Conservation (phyloP, 202 grass and related monocot species). For the Musa balbisiana region DNA sequence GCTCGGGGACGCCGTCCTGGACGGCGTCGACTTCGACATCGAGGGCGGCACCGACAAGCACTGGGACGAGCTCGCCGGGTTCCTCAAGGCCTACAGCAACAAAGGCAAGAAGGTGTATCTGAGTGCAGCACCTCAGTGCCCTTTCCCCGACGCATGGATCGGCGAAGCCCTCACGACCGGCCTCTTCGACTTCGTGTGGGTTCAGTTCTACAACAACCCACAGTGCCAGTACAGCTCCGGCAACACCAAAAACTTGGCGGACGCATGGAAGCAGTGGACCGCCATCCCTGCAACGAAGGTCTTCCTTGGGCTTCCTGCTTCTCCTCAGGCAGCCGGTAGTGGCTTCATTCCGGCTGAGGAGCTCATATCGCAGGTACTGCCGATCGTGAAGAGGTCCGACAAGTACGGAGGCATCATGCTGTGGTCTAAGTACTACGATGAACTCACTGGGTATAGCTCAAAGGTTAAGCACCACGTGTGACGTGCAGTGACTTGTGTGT, state of each 20-base stretch:
- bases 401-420: conserved; percentile 80
- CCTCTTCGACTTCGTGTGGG: conserved; percentile 74
- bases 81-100: conserved; percentile 33
- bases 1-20: conserved; percentile 57
- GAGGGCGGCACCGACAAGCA: conserved; percentile 45
- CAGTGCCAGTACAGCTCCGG: conserved; percentile 51
- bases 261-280: conserved; percentile 50
- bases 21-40: conserved; percentile 80
- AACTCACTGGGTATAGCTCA: conserved; percentile 38
- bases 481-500: background rate
- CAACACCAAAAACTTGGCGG: conserved; percentile 17
- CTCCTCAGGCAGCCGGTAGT: conserved; percentile 46
- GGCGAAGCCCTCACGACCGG: conserved; percentile 40
- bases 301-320: conserved; percentile 60
- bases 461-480: conserved; percentile 26
- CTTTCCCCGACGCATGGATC: conserved; percentile 51
- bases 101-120: conserved; percentile 22
- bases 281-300: conserved; percentile 28
- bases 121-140: conserved; percentile 62
- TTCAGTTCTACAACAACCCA: conserved; percentile 86
- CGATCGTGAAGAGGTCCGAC: conserved; percentile 29
- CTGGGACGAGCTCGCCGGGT: conserved; percentile 51
- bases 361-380: conserved; percentile 39
- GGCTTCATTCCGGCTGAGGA: conserved; percentile 42
- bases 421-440: conserved; percentile 57